phyloP scores from a whole-genome alignment of 73 alveolate genomes.

The Diophrys appendiculata region DNA sequence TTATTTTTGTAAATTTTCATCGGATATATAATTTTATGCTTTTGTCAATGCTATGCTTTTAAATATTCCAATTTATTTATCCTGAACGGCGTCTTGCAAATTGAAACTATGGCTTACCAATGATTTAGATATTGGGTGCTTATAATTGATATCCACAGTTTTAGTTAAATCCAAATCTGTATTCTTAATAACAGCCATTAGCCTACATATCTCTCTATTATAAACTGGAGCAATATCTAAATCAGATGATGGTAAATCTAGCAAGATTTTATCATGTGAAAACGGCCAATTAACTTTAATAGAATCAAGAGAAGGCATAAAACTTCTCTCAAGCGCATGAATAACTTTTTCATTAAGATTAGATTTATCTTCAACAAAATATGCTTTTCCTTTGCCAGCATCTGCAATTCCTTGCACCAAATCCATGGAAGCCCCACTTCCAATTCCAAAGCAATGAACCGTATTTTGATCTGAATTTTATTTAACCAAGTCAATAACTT shows the following conservation, averaged over 20 bases:
- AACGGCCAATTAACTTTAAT: not conserved
- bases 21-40: not conserved
- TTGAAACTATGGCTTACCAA: not conserved
- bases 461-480: slow-evolving; percentile 24
- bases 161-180: not conserved
- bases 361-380: slow-evolving; percentile 41
- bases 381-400: slow-evolving; percentile 70
- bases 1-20: not conserved
- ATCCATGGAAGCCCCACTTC: slow-evolving; percentile 41
- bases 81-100: not conserved
- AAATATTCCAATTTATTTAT: not conserved
- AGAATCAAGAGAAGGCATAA: slow-evolving; percentile 26
- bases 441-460: slow-evolving; percentile 60
- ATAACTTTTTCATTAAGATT: slow-evolving; percentile 52
- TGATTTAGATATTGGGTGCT: not conserved
- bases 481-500: slow-evolving; percentile 53
- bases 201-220: not conserved
- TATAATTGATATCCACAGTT: slow-evolving; percentile 2
- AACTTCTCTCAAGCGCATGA: slow-evolving; percentile 36
- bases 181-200: not conserved
- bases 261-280: not conserved
- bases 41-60: not conserved
- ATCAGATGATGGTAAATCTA: not conserved
- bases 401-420: slow-evolving; percentile 49
- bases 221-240: not conserved